A percentile compares a stretch with the other conserved stretches of the same genome.
Conservation (phyloP, 192 early-diverging fungal species). For the Dissophora ornata region DNA sequence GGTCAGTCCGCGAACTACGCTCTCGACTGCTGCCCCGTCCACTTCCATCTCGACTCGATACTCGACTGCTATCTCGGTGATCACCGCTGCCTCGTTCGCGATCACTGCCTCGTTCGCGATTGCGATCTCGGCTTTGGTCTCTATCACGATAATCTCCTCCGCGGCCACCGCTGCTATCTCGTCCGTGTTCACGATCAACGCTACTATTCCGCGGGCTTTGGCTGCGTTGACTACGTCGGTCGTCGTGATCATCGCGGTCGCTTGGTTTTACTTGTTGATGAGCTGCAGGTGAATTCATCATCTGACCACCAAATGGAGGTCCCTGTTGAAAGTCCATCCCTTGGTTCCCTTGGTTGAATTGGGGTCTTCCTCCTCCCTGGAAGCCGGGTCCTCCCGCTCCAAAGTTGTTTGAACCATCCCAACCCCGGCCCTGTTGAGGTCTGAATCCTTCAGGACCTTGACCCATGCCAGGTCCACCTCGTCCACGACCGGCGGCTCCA, state of each 20-base stretch:
- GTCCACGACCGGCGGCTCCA: constrained; percentile 20
- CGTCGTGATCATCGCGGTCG: constrained; percentile 30
- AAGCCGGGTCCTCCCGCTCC: constrained; percentile 36
- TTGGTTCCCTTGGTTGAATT: too few species aligned
- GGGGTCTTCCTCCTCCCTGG: constrained; percentile 38
- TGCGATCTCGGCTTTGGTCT: constrained; percentile 10
- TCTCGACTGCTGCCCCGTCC: constrained; percentile 43
- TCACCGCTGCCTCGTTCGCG: constrained; percentile 31
- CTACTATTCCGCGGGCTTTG: constrained; percentile 23
- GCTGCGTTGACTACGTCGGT: constrained; percentile 31
- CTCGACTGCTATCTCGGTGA: constrained; percentile 24
- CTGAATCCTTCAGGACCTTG: constrained; percentile 20
- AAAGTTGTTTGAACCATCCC: constrained; percentile 22
- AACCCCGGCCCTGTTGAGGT: constrained; percentile 16
- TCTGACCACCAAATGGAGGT: constrained; percentile 14
- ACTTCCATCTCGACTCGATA: constrained; percentile 33
- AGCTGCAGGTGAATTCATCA: background rate
- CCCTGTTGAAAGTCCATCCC: constrained; percentile 28
- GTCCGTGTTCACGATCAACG: constrained; percentile 22
- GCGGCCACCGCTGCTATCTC: background rate
- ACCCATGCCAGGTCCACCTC: constrained; percentile 23
- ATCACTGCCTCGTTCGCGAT: constrained; percentile 22
- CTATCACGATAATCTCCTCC: constrained; percentile 11
- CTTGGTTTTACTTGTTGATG: constrained; percentile 13
- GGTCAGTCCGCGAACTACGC: constrained; percentile 35